These are phyloP conservation scores for Eleusine coracana DNA, from an alignment of 176 grass and related monocot genomes.

Conservation along the genomic window DNA sequence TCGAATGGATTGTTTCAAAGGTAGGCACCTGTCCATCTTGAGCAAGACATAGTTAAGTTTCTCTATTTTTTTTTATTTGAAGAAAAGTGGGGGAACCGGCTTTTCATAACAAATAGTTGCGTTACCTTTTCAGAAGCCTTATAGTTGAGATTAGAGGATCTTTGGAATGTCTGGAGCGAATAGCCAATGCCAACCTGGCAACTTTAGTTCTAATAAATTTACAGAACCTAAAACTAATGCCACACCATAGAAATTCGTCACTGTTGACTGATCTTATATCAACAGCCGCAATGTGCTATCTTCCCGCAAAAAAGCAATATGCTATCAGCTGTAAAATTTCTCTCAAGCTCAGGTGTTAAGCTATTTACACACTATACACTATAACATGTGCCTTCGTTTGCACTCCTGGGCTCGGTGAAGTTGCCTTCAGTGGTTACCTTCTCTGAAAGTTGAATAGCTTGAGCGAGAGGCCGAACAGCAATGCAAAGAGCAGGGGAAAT, in stretches of 20 bases:
- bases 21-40: background rate
- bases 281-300: slow-evolving; percentile 20
- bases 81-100: background rate
- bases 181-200: background rate
- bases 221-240: background rate
- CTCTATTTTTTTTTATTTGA: too few relatives aligned
- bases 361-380: slow-evolving; percentile 19
- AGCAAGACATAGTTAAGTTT: background rate
- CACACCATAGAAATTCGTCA: background rate
- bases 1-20: background rate
- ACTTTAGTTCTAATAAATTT: background rate
- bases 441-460: slow-evolving; percentile 84
- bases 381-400: background rate
- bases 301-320: background rate
- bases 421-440: slow-evolving; percentile 45
- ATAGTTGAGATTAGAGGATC: background rate
- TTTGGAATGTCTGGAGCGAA: background rate
- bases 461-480: slow-evolving; percentile 65
- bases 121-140: background rate
- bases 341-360: background rate
- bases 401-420: background rate
- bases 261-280: background rate
- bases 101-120: background rate
- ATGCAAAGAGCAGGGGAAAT: slow-evolving; percentile 63
- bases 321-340: slow-evolving; percentile 19